These are phyloP conservation scores for Pichia exigua DNA, from an alignment of 805 yeast species.

Conservation along the genomic window DNA sequence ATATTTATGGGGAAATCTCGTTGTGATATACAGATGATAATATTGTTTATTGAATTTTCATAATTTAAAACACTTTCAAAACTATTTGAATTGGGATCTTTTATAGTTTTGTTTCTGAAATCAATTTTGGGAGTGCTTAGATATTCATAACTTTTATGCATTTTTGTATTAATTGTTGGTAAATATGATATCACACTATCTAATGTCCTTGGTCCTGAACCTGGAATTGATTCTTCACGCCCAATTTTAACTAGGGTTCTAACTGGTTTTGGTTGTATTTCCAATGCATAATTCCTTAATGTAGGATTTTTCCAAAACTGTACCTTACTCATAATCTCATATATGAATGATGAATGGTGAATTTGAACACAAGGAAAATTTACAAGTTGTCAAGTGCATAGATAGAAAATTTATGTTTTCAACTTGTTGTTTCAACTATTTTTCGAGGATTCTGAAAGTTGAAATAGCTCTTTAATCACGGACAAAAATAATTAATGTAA, in stretches of 20 bases:
- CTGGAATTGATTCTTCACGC: neutral
- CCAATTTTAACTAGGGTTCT: neutral
- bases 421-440: too few relatives aligned
- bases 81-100: neutral
- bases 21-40: slow-evolving; percentile 5
- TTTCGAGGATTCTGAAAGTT: neutral
- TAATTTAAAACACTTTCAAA: too few relatives aligned
- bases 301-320: slow-evolving; percentile 4
- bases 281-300: neutral
- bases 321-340: neutral
- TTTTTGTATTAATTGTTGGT: neutral
- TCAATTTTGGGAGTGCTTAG: neutral
- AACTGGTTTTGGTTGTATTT: neutral
- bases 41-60: neutral
- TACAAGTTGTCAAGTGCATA: too few relatives aligned
- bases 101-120: neutral
- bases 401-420: too few relatives aligned
- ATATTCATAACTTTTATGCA: neutral
- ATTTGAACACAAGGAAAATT: too few relatives aligned
- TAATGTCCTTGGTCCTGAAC: slow-evolving; percentile 8
- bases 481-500: too few relatives aligned
- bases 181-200: slow-evolving; percentile 7
- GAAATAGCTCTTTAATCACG: too few relatives aligned
- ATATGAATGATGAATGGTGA: too few relatives aligned
- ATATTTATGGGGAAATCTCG: slow-evolving; percentile 7